Evolutionary conservation across 208 protist genomes (phyloP).

Genomic region (Wallacemonas collosoma): DNA sequence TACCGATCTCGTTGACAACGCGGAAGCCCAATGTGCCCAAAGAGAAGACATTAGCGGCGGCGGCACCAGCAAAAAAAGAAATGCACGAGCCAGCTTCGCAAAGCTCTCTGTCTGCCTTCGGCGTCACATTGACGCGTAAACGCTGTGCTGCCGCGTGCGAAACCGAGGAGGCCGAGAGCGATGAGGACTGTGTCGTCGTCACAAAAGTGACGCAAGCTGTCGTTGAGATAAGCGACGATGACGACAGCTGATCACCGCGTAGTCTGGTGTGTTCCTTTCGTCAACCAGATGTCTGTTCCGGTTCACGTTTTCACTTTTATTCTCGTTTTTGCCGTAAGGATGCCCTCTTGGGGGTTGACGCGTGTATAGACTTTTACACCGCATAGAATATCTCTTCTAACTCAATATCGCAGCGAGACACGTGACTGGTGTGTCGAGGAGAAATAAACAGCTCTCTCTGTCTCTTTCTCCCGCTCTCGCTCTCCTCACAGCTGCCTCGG

Average conservation of each 20-base stretch:
- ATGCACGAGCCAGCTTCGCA: background rate
- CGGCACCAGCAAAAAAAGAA: too few species aligned
- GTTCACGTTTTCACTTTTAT: background rate
- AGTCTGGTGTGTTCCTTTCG: too few species aligned
- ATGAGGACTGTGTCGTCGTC: conserved; percentile 37
- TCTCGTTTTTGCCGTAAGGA: background rate
- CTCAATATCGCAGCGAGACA: too few species aligned
- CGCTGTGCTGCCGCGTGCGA: background rate
- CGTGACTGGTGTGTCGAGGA: too few species aligned
- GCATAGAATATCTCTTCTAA: too few species aligned
- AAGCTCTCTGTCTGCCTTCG: background rate
- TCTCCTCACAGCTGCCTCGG: too few species aligned
- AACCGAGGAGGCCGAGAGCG: conserved; percentile 3
- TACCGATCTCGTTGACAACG: background rate
- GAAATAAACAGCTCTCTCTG: too few species aligned
- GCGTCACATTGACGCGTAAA: background rate
- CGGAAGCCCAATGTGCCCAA: background rate
- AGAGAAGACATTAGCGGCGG: too few species aligned
- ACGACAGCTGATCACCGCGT: conserved; percentile 1
- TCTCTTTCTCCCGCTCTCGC: too few species aligned
- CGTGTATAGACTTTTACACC: too few species aligned
- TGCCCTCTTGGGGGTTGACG: too few species aligned
- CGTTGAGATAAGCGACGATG: conserved; percentile 67
- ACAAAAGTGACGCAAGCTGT: conserved; percentile 24
- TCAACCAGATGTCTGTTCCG: too few species aligned